phyloP scores from a whole-genome alignment of 768 basidiomycete genomes.

The Hemileccinum rubropunctum region DNA sequence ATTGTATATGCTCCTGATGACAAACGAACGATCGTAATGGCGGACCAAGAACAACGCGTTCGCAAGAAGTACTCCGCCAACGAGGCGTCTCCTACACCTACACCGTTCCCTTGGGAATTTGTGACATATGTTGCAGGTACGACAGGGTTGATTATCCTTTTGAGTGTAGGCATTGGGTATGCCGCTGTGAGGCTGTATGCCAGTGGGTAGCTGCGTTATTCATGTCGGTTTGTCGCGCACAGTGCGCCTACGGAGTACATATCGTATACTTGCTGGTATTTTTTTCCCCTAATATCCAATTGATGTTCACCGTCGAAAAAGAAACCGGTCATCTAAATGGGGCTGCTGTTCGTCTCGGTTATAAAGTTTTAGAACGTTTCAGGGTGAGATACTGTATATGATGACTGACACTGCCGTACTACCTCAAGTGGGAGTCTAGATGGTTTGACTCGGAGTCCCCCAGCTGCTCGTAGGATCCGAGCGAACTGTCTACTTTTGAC shows the following conservation, averaged over 20 bases:
- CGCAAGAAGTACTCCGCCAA: conserved; percentile 23
- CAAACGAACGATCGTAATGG: conserved; percentile 52
- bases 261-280: background rate
- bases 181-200: conserved; percentile 22
- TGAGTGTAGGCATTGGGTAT: conserved; percentile 25
- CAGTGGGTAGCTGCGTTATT: conserved; percentile 7
- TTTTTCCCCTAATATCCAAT: no score
- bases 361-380: background rate
- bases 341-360: no score
- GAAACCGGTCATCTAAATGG: no score
- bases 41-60: conserved; percentile 43
- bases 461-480: background rate
- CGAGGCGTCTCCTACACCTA: conserved; percentile 1
- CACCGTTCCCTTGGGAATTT: conserved; percentile 31
- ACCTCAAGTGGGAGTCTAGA: no score
- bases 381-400: background rate
- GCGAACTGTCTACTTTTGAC: background rate
- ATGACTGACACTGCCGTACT: background rate
- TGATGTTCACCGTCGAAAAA: no score
- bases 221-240: background rate
- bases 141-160: conserved; percentile 25
- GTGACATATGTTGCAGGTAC: conserved; percentile 27
- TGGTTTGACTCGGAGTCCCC: no score
- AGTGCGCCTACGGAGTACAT: background rate
- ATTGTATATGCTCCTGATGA: conserved; percentile 48